Base-by-base conservation (phyloP, 2,329 filamentous ascomycete species). In the Curvularia lunata region DNA sequence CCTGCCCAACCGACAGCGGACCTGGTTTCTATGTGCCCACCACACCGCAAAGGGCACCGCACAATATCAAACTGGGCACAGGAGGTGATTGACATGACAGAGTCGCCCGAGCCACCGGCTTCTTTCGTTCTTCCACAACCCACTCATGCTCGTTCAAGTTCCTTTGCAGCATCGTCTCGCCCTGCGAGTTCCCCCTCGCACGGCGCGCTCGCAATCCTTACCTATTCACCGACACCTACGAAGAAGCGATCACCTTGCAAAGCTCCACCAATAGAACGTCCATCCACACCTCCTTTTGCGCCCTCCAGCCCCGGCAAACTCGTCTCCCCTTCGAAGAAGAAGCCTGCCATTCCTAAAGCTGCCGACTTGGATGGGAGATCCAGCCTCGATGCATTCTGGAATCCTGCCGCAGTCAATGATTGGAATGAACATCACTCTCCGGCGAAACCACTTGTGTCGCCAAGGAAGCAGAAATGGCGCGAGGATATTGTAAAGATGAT, bases 381-480 rank as follows among this genome's bases (percentile, higher is more conserved):
- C 13, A 77, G 75, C 32, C 63, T 77, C 4, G 75, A 78, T 45
- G 73, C 74, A 1, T 78, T 78, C 59, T 78, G 76, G 76, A 66
- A 69, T 27, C 66, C 71, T 28, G 70, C 71, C 42, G 66, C 71
- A 19, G 72, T 78, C 2, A 78, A 78, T 47, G 62, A 69, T 7
- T 76, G 70, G 69, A 74, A 73, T 27, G 75, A 78, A 21, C 66
- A 59, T 21, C 72, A 76, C 51, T 77, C 75, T 0, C 75, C 75
- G 12, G 58, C 62, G 6, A 78, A 78, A 46, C 63, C 64, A 4
- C 67, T 77, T 21, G 57, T 74, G 1, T 76, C 73, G 4, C 75
- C 75, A 3, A 65, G 65, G 34, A 77, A 77, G 56, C 68, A 76
- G 50, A 71, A 75, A 57, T 68, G 69, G 64, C 67, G 73, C 18